Base-by-base conservation (phyloP, 768 basidiomycete genomes). In the Boletus reticulatus region DNA sequence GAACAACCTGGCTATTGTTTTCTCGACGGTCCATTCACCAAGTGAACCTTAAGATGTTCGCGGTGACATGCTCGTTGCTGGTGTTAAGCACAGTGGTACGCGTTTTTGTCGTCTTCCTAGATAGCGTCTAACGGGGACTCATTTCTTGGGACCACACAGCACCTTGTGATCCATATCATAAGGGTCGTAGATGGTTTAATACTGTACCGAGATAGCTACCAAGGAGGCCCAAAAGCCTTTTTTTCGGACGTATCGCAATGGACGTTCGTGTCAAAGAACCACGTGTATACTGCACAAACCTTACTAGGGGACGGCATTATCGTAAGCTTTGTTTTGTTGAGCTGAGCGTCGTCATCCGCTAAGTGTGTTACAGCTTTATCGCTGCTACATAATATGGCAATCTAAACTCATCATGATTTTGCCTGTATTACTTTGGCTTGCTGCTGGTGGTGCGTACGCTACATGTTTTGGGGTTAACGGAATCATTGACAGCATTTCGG, bases 51-150 rank as follows among this genome's bases (percentile, higher is more conserved):
- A 48, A 43, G 19, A 65, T 70, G 66, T 4, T 70, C 7, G 32
- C 48, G 1, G 56, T 64, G 3, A 55, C 70, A 1, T 62, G 55
- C 13, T 37, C 62, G 16, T 54, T 72, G 12, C 58, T 73, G 6
- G 14, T 60, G 11, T 47, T 59, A 4, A 72, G 70, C 43, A 71
- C 69, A 1, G 53, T 50, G 27, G 70, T 70, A n/a, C 46, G 64
- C 48, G 1, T 39, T 34, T 37, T 39, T 12, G 14, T 54, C 19
- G 2, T 43, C 27, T 16, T 22, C 6, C 2, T 12, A 17, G 13
- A 19, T 17, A 6, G 2, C 2, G 14, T 16, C 36, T 16, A 6
- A 19, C 36, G 20, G 13, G 12, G 1, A 38, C 16, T 41, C 19
- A 27, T 29, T 36, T 31, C 6, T 38, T 6, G 13, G 17, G n/a